These are phyloP conservation scores for Toxoplasma gondii DNA, from an alignment of 169 alveolate species.

Conservation along the genomic window DNA sequence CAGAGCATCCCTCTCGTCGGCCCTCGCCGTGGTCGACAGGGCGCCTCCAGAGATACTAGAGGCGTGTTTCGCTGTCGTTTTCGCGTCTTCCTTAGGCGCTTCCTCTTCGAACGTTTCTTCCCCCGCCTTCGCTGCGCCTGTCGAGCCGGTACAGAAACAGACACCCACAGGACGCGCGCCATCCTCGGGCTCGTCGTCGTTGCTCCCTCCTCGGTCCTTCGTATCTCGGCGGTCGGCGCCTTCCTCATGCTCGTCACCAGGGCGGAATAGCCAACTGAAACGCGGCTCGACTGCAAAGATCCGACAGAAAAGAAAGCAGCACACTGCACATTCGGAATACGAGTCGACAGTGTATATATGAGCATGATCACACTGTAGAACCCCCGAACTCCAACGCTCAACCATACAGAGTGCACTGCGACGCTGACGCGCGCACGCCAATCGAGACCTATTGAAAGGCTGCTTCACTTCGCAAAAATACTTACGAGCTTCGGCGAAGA, in stretches of 20 bases:
- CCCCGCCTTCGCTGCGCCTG: not conserved
- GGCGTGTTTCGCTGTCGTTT: not conserved
- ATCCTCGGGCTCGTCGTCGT: not conserved
- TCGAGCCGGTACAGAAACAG: not conserved
- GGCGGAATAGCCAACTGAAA: not conserved
- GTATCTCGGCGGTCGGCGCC: not conserved
- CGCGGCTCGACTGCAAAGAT: not conserved
- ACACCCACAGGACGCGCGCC: not conserved
- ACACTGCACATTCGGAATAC: not conserved
- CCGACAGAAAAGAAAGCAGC: not conserved
- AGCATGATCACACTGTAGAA: too few relatives aligned
- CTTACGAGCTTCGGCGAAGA: conserved; percentile 34
- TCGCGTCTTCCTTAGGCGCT: not conserved
- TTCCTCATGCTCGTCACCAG: not conserved
- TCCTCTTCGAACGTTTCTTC: not conserved
- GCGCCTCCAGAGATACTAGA: not conserved
- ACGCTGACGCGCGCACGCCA: too few relatives aligned
- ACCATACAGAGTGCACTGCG: too few relatives aligned
- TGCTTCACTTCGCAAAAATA: not conserved
- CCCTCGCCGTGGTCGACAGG: not conserved
- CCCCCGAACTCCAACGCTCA: too few relatives aligned
- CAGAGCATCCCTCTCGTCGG: not conserved
- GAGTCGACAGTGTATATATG: too few relatives aligned
- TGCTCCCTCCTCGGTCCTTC: not conserved
- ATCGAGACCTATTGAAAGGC: too few relatives aligned